These are phyloP conservation scores for Fragaria iinumae DNA, from an alignment of 306 rosid species.

Conservation along the genomic window DNA sequence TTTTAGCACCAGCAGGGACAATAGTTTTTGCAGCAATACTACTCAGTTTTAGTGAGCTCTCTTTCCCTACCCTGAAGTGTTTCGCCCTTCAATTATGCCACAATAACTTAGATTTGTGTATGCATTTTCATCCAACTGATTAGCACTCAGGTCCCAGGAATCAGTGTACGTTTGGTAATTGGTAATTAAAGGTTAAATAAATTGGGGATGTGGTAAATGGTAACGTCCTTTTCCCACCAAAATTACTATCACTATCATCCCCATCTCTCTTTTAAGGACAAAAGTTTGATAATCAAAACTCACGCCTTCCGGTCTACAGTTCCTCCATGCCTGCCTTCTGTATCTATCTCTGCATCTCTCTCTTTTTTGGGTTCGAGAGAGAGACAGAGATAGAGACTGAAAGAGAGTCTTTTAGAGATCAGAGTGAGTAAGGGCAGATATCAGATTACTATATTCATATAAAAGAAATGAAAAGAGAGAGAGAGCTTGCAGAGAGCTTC, in stretches of 20 bases:
- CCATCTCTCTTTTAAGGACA: constrained; percentile 25
- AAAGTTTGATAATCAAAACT: constrained; percentile 27
- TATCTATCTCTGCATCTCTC: constrained; percentile 14
- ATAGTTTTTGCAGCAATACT: neutral
- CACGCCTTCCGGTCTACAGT: constrained; percentile 38
- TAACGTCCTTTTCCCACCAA: constrained; percentile 17
- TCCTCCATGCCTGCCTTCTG: constrained; percentile 13
- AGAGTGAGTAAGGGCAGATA: constrained; percentile 31
- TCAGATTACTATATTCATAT: constrained; percentile 1
- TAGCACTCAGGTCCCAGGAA: neutral
- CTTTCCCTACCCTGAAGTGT: neutral
- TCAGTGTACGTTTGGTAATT: neutral
- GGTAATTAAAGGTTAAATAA: neutral
- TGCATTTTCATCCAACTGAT: neutral
- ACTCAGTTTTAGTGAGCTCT: neutral
- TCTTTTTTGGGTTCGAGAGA: constrained; percentile 24
- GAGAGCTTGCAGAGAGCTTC: neutral
- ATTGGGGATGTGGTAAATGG: neutral
- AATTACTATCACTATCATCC: constrained; percentile 30
- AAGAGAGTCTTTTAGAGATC: constrained; percentile 4
- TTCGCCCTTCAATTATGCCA: neutral
- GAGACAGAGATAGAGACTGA: constrained; percentile 19
- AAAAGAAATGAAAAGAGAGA: neutral
- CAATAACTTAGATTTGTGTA: neutral
- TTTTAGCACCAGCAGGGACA: neutral